A percentile compares a stretch with the other conserved stretches of the same genome.
These are phyloP conservation scores for Fraxinus xanthoxyloides DNA, from an alignment of 305 asterid species.

Conservation along the genomic window DNA sequence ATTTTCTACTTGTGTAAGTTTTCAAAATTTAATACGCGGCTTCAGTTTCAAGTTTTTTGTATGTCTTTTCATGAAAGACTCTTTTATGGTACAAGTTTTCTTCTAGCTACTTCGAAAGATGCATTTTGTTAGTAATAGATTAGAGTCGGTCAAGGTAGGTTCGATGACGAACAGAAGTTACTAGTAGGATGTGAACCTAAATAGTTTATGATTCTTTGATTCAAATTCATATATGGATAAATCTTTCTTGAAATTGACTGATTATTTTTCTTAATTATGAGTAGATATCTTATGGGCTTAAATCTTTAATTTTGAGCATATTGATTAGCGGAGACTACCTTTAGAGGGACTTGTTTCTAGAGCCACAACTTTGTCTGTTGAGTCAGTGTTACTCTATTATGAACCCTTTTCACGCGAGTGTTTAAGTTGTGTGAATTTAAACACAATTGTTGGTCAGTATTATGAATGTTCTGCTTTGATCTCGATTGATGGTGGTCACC, in stretches of 20 bases:
- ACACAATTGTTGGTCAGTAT: neutral
- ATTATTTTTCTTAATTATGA: neutral
- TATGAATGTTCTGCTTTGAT: neutral
- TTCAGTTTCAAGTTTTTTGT: neutral
- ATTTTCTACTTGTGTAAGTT: slow-evolving; percentile 7
- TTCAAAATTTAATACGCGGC: neutral
- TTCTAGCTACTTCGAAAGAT: neutral
- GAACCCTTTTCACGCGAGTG: neutral
- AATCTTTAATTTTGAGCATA: neutral
- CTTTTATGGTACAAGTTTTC: neutral
- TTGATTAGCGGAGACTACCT: neutral
- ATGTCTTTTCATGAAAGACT: neutral
- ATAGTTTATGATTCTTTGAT: neutral
- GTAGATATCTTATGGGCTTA: neutral
- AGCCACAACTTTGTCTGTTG: neutral
- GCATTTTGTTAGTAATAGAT: neutral
- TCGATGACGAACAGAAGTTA: neutral
- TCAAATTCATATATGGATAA: neutral
- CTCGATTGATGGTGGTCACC: neutral
- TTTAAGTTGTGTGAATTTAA: neutral
- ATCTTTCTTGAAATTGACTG: neutral
- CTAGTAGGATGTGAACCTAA: neutral
- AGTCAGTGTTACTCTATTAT: neutral
- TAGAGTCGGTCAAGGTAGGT: neutral
- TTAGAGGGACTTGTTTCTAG: neutral